Conservation (phyloP, 208 protist genomes). For the Herpetomonas samuelpessoai region DNA sequence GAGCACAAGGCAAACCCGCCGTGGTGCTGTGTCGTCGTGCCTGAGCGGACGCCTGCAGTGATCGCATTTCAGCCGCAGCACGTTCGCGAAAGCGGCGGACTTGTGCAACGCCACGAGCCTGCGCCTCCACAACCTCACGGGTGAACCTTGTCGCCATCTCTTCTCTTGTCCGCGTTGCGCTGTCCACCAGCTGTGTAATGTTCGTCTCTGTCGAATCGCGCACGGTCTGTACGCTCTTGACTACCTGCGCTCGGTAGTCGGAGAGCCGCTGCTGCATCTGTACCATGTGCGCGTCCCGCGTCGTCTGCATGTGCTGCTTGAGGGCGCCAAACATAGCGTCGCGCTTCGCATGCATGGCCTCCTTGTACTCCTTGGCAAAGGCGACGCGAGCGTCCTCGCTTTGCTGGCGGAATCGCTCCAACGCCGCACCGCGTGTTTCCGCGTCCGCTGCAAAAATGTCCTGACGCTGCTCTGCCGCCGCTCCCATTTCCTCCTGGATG, state of each 20-base stretch:
- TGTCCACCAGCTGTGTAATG: neutral
- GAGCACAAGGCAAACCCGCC: no score
- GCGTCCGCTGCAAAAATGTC: constrained; percentile 37
- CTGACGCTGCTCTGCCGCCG: constrained; percentile 30
- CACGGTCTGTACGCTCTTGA: neutral
- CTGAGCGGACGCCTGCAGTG: no score
- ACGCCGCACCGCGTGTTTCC: constrained; percentile 11
- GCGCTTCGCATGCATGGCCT: constrained; percentile 7
- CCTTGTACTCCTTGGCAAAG: constrained; percentile 20
- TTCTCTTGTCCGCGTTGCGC: neutral
- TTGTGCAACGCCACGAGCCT: no score
- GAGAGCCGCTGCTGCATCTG: neutral
- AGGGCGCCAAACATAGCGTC: constrained; percentile 26
- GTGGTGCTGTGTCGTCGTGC: no score
- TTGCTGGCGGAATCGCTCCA: constrained; percentile 15
- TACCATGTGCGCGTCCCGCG: constrained; percentile 3
- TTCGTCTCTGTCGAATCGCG: neutral
- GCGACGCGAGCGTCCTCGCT: constrained; percentile 19
- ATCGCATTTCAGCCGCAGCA: no score
- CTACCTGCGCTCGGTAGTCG: constrained; percentile 3
- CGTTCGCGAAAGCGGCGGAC: no score
- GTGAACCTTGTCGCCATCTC: neutral
- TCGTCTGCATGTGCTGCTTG: neutral
- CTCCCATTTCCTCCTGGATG: constrained; percentile 32
- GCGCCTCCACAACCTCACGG: no score